Evolutionary conservation across 441 rosid genomes (phyloP), one percentile per base, ranked within the genome.

Genomic region (Aquilaria agallochum): DNA sequence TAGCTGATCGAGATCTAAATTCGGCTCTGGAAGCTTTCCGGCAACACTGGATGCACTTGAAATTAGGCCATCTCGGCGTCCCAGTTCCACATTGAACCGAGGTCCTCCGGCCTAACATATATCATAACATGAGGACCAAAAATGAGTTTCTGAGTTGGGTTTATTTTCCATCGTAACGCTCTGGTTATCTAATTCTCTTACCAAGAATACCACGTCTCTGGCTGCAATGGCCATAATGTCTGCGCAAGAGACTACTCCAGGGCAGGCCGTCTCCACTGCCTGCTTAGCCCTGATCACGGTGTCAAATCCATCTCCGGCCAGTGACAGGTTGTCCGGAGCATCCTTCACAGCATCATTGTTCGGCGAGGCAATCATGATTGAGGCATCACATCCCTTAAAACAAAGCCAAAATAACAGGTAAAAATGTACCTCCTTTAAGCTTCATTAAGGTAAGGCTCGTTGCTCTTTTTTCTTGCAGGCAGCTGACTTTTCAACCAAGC

Each of bases 21-120:
- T 60, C 0, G 96, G 97, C 14, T 78, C 77, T 12, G 98, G 98
- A 13, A 93, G 62, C 55, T 78, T 87, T 64, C 95, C 95, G 0
- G 75, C 13, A 4, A 88, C 98, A 0, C 15, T 62, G 11, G 98
- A 87, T 40, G 90, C 80, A 7, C 63, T 9, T 0, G 96, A 94
- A 13, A 69, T 56, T 0, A 83, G 71, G 15, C 97, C 92, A 56
- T 94, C 97, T 0, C 85, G 82, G 32, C 97, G 80, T 9, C 98
- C 96, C 62, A 94, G 59, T 74, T 90, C 96, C 10, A 94, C 89
- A 7, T 55, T 65, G 74, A 81, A 94, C 48, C 83, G 67, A n/a
- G 85, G 79, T 2, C 96, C 98, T 62, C 93, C 96, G 5, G 83
- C 86, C 98, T 93, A 74, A 56, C 46, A 63, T 8, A 55, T 51